A percentile compares a stretch with the other conserved stretches of the same genome.
Conservation (phyloP, 345 rosid species). For the Alliaria petiolata region DNA sequence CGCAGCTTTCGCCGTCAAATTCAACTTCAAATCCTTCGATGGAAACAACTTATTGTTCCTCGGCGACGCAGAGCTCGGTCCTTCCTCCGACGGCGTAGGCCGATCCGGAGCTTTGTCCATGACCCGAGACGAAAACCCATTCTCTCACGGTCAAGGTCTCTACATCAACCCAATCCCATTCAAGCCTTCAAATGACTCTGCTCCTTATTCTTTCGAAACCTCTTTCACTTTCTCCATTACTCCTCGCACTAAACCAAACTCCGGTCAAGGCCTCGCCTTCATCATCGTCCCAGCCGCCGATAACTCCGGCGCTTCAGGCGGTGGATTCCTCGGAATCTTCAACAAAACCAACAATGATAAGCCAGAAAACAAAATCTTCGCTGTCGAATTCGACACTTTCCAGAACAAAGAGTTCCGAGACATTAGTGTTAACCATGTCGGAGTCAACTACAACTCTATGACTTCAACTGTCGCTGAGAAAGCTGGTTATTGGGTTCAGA, state of each 20-base stretch:
- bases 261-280: constrained; percentile 35
- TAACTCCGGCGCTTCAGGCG: constrained; percentile 15
- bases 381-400: constrained; percentile 26
- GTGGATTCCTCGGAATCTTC: constrained; percentile 35
- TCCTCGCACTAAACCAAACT: constrained; percentile 23
- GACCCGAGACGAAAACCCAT: constrained; percentile 27
- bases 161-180: constrained; percentile 17
- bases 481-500: constrained; percentile 36
- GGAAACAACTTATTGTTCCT: constrained; percentile 9
- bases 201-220: constrained; percentile 21
- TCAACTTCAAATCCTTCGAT: constrained; percentile 24
- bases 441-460: constrained; percentile 34
- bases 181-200: constrained; percentile 17
- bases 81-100: constrained; percentile 8
- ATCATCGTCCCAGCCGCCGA: constrained; percentile 20
- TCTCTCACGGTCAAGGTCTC: constrained; percentile 30
- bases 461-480: constrained; percentile 18
- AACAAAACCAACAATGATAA: constrained; percentile 32
- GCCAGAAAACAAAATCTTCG: constrained; percentile 18
- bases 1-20: constrained; percentile 19
- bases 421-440: constrained; percentile 40
- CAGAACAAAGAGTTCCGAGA: constrained; percentile 26
- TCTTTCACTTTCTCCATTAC: constrained; percentile 34
- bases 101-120: constrained; percentile 30
- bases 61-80: constrained; percentile 32